A percentile compares a stretch with the other conserved stretches of the same genome.
Conservation (phyloP, 2,329 filamentous ascomycete genomes). For the Fusarium redolens region DNA sequence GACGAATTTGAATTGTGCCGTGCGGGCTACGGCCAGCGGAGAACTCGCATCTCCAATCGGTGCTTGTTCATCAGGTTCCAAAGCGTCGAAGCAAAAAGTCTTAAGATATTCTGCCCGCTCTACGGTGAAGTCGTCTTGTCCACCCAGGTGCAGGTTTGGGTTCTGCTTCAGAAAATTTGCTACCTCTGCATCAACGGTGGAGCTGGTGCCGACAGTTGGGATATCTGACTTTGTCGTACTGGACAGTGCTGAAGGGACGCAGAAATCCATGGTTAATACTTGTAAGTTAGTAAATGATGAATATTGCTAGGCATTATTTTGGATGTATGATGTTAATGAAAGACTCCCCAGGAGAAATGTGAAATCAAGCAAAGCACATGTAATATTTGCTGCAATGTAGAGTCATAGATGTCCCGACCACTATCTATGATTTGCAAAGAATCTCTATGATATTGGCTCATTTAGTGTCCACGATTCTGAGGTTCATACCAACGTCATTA, state of each 20-base stretch:
- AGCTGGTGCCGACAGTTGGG: background rate
- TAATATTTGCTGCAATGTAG: background rate
- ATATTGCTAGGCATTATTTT: background rate
- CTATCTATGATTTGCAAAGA: background rate
- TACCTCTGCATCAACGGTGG: too few relatives aligned
- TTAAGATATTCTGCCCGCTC: too few relatives aligned
- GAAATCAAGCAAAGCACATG: background rate
- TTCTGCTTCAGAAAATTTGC: too few relatives aligned
- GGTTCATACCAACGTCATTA: background rate
- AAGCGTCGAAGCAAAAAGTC: too few relatives aligned
- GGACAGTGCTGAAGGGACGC: background rate
- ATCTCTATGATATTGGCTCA: background rate
- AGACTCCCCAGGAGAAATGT: background rate
- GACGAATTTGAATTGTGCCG: too few relatives aligned
- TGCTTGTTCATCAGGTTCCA: too few relatives aligned
- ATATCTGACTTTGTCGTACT: background rate
- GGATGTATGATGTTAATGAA: background rate
- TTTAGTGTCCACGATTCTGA: background rate
- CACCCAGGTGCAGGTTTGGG: too few relatives aligned
- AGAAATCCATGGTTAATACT: background rate
- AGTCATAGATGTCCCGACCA: background rate
- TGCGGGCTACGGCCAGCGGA: too few relatives aligned
- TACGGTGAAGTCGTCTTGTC: too few relatives aligned
- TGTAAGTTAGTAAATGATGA: background rate
- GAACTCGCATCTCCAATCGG: too few relatives aligned